These are phyloP conservation scores for Coffea canephora DNA, from an alignment of 257 asterid genomes.

Conservation along the genomic window DNA sequence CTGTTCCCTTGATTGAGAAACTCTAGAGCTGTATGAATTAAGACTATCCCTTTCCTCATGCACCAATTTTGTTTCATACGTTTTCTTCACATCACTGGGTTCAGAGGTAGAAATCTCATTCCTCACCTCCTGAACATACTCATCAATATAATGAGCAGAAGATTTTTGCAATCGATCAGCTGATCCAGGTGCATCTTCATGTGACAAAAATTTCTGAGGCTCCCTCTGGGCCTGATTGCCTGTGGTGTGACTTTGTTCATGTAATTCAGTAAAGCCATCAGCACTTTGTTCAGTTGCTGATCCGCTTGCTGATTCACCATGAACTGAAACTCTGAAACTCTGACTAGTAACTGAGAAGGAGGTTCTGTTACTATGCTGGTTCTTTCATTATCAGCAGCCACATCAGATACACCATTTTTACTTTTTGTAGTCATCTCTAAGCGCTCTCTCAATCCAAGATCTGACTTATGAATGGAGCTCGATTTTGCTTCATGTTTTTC, in stretches of 20 bases:
- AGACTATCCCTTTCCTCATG: conserved; percentile 29
- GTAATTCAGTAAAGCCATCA: conserved; percentile 26
- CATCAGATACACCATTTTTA: conserved; percentile 29
- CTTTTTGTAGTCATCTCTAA: conserved; percentile 28
- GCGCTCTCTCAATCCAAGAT: conserved; percentile 30
- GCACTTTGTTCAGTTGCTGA: conserved; percentile 27
- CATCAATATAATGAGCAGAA: conserved; percentile 54
- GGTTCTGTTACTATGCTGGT: conserved; percentile 26
- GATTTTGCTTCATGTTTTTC: conserved; percentile 35
- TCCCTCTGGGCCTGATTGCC: conserved; percentile 28
- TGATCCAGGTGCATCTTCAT: conserved; percentile 56
- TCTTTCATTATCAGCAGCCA: conserved; percentile 28
- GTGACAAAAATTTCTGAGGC: conserved; percentile 24
- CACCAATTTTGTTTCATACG: conserved; percentile 30
- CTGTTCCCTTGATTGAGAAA: conserved; percentile 40
- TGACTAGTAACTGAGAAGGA: conserved; percentile 31
- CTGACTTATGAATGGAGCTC: conserved; percentile 36
- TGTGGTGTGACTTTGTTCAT: conserved; percentile 19
- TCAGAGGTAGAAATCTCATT: conserved; percentile 53
- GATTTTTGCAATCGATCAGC: conserved; percentile 60
- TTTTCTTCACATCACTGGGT: conserved; percentile 44
- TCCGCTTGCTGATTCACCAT: conserved; percentile 26
- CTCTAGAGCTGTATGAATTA: conserved; percentile 33
- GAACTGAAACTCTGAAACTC: conserved; percentile 26
- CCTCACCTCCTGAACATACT: conserved; percentile 55